phyloP scores from a whole-genome alignment of 73 alveolate genomes.

The Paramecium bursaria region DNA sequence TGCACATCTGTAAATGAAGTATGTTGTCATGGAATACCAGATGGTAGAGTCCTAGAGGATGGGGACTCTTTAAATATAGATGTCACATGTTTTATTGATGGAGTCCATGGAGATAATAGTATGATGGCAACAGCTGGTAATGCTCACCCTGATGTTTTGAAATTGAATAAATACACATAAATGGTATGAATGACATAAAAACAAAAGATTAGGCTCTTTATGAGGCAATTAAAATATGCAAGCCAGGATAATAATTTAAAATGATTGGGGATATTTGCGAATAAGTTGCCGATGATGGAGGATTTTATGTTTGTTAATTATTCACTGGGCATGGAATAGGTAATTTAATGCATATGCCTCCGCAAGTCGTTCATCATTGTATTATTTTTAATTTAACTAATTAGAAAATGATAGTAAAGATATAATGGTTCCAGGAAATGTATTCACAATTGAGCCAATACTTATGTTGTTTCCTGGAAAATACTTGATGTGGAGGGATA shows the following conservation, averaged over 20 bases:
- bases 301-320: slow-evolving; percentile 79
- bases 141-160: slow-evolving; percentile 82
- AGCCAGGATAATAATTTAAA: slow-evolving; percentile 86
- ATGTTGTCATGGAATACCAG: slow-evolving; percentile 94
- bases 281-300: slow-evolving; percentile 75
- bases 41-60: slow-evolving; percentile 80
- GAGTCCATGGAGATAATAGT: slow-evolving; percentile 93
- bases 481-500: slow-evolving; percentile 85
- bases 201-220: slow-evolving; percentile 78
- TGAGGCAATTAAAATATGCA: slow-evolving; percentile 73
- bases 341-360: slow-evolving; percentile 89
- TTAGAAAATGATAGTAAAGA: slow-evolving; percentile 53
- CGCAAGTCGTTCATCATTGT: slow-evolving; percentile 82
- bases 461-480: slow-evolving; percentile 79
- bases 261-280: slow-evolving; percentile 88
- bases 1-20: slow-evolving; percentile 96
- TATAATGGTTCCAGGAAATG: slow-evolving; percentile 92
- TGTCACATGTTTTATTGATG: slow-evolving; percentile 86
- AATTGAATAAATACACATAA: slow-evolving; percentile 83
- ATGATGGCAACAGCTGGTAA: slow-evolving; percentile 87
- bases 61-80: slow-evolving; percentile 93
- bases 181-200: slow-evolving; percentile 58
- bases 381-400: slow-evolving; percentile 66
- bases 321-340: slow-evolving; percentile 97
- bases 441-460: slow-evolving; percentile 97